Conservation (phyloP, 108 stramenopile genomes). For the Fistulifera solaris region DNA sequence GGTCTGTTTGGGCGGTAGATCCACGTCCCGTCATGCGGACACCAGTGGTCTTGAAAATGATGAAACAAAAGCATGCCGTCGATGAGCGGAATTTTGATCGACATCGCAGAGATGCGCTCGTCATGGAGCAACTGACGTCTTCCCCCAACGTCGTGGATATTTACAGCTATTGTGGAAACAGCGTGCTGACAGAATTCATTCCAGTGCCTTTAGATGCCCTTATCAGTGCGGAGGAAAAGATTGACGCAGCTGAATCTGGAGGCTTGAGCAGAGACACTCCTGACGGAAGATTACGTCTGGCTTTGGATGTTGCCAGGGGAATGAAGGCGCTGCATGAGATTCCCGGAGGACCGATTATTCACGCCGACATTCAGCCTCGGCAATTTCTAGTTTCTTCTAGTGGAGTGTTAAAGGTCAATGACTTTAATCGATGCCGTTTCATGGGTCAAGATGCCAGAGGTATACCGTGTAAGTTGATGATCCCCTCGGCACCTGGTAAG, state of each 20-base stretch:
- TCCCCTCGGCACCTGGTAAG: slow-evolving; percentile 67
- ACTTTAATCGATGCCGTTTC: slow-evolving; percentile 86
- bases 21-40: slow-evolving; percentile 15
- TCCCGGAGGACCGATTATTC: slow-evolving; percentile 44
- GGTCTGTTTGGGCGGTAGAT: slow-evolving; percentile 54
- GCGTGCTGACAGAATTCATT: slow-evolving; percentile 62
- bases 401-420: slow-evolving; percentile 56
- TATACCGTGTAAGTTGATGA: slow-evolving; percentile 45
- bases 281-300: slow-evolving; percentile 36
- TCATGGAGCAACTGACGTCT: slow-evolving; percentile 57
- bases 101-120: slow-evolving; percentile 73
- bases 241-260: slow-evolving; percentile 30
- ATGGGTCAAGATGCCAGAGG: slow-evolving; percentile 26
- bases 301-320: slow-evolving; percentile 54
- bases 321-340: slow-evolving; percentile 37
- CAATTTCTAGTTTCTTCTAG: slow-evolving; percentile 58
- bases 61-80: slow-evolving; percentile 60
- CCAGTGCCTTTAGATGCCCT: slow-evolving; percentile 41
- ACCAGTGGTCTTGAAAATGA: slow-evolving; percentile 54
- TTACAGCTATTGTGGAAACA: slow-evolving; percentile 71
- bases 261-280: slow-evolving; percentile 8
- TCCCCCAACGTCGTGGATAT: slow-evolving; percentile 52
- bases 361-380: slow-evolving; percentile 68
- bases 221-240: slow-evolving; percentile 7
- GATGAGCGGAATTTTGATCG: slow-evolving; percentile 71